Conservation (phyloP, 2,329 filamentous ascomycete species). For the Rugonectria rugulosa region DNA sequence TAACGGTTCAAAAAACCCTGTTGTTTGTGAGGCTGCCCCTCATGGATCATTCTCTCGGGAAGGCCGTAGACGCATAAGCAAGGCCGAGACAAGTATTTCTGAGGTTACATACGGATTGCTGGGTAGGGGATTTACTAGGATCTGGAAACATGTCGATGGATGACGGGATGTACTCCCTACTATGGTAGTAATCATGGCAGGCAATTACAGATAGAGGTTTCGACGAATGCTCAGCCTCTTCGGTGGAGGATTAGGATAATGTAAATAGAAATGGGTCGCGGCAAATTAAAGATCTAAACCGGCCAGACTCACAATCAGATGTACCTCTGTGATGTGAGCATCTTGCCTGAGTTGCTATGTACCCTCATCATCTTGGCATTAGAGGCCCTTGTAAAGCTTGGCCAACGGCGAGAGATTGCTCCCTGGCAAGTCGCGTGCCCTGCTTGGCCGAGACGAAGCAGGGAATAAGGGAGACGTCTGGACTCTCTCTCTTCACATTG, state of each 20-base stretch:
- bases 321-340: background rate
- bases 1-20: background rate
- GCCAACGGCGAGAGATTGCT: slow-evolving; percentile 3
- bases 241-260: slow-evolving; percentile 11
- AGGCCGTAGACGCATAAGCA: background rate
- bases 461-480: background rate
- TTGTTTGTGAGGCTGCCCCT: background rate
- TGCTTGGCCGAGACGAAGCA: background rate
- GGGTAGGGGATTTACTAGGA: slow-evolving; percentile 1
- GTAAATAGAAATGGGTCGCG: background rate
- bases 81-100: slow-evolving; percentile 3
- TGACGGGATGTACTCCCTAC: too few relatives aligned
- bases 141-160: background rate
- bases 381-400: slow-evolving; percentile 9
- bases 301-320: background rate
- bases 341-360: background rate
- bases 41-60: background rate
- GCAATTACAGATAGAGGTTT: slow-evolving; percentile 9
- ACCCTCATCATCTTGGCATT: background rate
- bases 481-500: background rate
- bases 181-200: too few relatives aligned
- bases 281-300: background rate
- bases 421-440: slow-evolving; percentile 15
- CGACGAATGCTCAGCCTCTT: slow-evolving; percentile 4
- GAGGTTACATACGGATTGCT: background rate